Conservation (phyloP, 1,284 basidiomycete species). For the Cutaneotrichosporon arboriforme region DNA sequence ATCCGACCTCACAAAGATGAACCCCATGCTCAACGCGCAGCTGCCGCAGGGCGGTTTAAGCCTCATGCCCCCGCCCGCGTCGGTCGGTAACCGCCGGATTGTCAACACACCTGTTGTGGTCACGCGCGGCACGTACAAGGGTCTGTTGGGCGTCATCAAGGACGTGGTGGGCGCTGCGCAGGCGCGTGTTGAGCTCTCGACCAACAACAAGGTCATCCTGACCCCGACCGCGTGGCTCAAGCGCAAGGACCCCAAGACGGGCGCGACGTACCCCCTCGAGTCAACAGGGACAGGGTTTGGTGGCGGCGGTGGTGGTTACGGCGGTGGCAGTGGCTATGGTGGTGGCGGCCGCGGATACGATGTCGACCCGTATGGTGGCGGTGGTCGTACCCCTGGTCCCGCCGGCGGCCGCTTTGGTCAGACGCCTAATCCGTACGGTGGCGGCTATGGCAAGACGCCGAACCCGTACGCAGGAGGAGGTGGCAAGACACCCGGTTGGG, state of each 20-base stretch:
- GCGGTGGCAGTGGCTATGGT: slow-evolving; percentile 15
- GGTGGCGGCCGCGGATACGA: slow-evolving; percentile 26
- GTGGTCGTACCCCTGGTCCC: slow-evolving; percentile 38
- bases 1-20: slow-evolving; percentile 90
- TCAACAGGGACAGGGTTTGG: slow-evolving; percentile 18
- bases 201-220: slow-evolving; percentile 83
- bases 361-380: slow-evolving; percentile 37
- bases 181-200: slow-evolving; percentile 85
- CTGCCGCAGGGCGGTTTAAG: slow-evolving; percentile 48
- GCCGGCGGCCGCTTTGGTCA: slow-evolving; percentile 51
- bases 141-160: slow-evolving; percentile 86
- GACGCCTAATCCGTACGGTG: slow-evolving; percentile 65
- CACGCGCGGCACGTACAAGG: slow-evolving; percentile 84
- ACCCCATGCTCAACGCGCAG: slow-evolving; percentile 62
- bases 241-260: slow-evolving; percentile 60
- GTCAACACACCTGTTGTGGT: slow-evolving; percentile 77
- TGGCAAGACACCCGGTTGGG: slow-evolving; percentile 55
- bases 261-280: slow-evolving; percentile 41
- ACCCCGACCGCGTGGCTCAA: slow-evolving; percentile 76
- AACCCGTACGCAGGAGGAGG: slow-evolving; percentile 63
- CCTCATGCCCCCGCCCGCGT: slow-evolving; percentile 52
- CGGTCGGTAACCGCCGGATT: slow-evolving; percentile 65
- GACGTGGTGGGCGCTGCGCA: slow-evolving; percentile 77
- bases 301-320: slow-evolving; percentile 7
- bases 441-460: slow-evolving; percentile 55